Conservation (phyloP, 2,329 filamentous ascomycete species). For the Nigrograna mackinnonii region DNA sequence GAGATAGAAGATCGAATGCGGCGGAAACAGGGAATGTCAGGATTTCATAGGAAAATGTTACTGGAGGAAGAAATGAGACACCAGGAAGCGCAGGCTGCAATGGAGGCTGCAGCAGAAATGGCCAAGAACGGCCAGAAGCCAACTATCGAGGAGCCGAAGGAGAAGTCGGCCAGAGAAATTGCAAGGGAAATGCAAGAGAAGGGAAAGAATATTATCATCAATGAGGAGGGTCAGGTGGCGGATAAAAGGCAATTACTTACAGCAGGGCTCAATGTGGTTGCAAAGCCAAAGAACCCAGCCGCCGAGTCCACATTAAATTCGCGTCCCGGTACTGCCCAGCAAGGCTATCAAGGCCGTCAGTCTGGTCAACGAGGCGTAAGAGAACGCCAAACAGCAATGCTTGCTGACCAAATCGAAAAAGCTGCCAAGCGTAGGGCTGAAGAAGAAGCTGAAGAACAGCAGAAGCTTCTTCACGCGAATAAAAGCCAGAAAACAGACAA, state of each 20-base stretch:
- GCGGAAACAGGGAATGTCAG: slow-evolving; percentile 71
- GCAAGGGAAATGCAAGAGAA: slow-evolving; percentile 69
- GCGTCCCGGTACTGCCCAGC: slow-evolving; percentile 15
- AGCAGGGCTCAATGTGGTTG: slow-evolving; percentile 74
- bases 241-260: slow-evolving; percentile 81
- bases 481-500: slow-evolving; percentile 79
- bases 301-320: slow-evolving; percentile 21
- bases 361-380: slow-evolving; percentile 66
- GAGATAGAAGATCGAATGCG: slow-evolving; percentile 69
- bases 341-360: slow-evolving; percentile 40
- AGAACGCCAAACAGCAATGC: slow-evolving; percentile 77
- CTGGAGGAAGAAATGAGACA: slow-evolving; percentile 72
- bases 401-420: slow-evolving; percentile 76
- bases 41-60: slow-evolving; percentile 76
- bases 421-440: slow-evolving; percentile 73
- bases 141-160: slow-evolving; percentile 45
- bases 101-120: slow-evolving; percentile 64
- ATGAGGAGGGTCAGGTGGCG: slow-evolving; percentile 81
- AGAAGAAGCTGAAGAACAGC: slow-evolving; percentile 67
- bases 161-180: slow-evolving; percentile 65
- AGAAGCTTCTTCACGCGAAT: slow-evolving; percentile 64
- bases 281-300: slow-evolving; percentile 59
- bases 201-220: slow-evolving; percentile 68
- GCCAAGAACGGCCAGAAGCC: slow-evolving; percentile 36
- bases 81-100: slow-evolving; percentile 67